These are phyloP conservation scores for Pythium rhizo-oryzae DNA, from an alignment of 352 stramenopile species.

Conservation along the genomic window DNA sequence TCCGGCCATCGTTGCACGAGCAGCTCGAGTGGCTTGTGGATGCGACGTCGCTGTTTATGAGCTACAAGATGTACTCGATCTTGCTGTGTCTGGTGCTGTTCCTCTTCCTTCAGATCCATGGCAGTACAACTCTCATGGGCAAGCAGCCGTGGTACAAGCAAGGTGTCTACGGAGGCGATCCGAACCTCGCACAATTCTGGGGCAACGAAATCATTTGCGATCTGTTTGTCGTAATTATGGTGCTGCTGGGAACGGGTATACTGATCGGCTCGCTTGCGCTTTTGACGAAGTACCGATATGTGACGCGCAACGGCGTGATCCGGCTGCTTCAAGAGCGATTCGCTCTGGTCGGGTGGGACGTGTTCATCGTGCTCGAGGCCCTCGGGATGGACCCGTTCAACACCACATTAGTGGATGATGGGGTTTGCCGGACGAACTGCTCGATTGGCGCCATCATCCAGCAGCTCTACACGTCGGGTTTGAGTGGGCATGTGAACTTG, in stretches of 20 bases:
- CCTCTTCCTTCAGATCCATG: slow-evolving; percentile 26
- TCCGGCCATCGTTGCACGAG: neutral
- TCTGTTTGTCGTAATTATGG: slow-evolving; percentile 32
- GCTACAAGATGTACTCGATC: slow-evolving; percentile 44
- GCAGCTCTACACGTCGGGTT: slow-evolving; percentile 9
- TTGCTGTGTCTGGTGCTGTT: slow-evolving; percentile 35
- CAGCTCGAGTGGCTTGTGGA: slow-evolving; percentile 22
- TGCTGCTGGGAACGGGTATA: slow-evolving; percentile 24
- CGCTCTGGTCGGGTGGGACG: slow-evolving; percentile 45
- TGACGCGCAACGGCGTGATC: slow-evolving; percentile 31
- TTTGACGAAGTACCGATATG: slow-evolving; percentile 30
- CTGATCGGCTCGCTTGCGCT: slow-evolving; percentile 24
- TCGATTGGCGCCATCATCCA: slow-evolving; percentile 38
- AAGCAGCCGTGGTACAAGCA: slow-evolving; percentile 25
- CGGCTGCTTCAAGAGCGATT: slow-evolving; percentile 40
- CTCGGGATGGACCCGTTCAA: slow-evolving; percentile 42
- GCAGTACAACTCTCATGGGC: slow-evolving; percentile 38
- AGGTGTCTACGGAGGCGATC: slow-evolving; percentile 33
- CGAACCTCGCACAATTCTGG: slow-evolving; percentile 40
- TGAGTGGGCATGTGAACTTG: neutral
- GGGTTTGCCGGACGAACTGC: slow-evolving; percentile 30
- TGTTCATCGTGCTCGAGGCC: slow-evolving; percentile 36
- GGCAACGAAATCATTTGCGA: slow-evolving; percentile 46
- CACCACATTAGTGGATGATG: slow-evolving; percentile 17
- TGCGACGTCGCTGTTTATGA: slow-evolving; percentile 26